Evolutionary conservation across 495 filamentous ascomycete genomes (phyloP).

Genomic region (Filosporella fistucella): DNA sequence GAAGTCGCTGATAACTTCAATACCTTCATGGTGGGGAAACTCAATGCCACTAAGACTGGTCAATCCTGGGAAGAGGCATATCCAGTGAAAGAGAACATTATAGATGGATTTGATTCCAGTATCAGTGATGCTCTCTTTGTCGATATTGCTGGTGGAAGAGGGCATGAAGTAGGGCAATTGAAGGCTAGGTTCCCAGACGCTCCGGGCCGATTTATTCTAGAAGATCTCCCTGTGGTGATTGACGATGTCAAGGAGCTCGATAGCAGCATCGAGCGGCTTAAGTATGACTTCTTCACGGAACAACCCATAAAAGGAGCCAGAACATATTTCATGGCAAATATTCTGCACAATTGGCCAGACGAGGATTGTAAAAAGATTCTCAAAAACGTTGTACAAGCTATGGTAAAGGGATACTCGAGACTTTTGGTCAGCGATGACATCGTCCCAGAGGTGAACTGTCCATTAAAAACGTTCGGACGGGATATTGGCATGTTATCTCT

Average conservation of each 20-base stretch:
- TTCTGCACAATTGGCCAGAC: slow-evolving; percentile 28
- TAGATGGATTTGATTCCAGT: slow-evolving; percentile 18
- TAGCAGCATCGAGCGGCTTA: slow-evolving; percentile 36
- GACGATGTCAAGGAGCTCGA: slow-evolving; percentile 14
- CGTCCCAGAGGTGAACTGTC: slow-evolving; percentile 12
- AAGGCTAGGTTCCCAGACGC: background rate
- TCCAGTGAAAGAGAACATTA: slow-evolving; percentile 6
- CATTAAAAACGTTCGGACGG: slow-evolving; percentile 21
- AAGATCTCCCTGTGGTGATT: slow-evolving; percentile 38
- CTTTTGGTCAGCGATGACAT: slow-evolving; percentile 7
- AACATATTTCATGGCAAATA: slow-evolving; percentile 28
- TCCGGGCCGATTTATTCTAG: slow-evolving; percentile 35
- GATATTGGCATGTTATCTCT: slow-evolving; percentile 36
- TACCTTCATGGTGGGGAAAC: slow-evolving; percentile 19
- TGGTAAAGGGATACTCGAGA: slow-evolving; percentile 21
- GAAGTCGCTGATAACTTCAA: slow-evolving; percentile 20
- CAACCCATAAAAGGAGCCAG: slow-evolving; percentile 40
- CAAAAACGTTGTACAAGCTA: slow-evolving; percentile 26
- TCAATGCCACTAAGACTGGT: slow-evolving; percentile 11
- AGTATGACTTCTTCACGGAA: slow-evolving; percentile 43
- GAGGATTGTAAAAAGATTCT: slow-evolving; percentile 22
- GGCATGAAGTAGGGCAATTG: slow-evolving; percentile 35
- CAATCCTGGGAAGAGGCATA: slow-evolving; percentile 13
- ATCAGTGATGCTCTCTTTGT: slow-evolving; percentile 39
- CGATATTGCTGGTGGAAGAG: slow-evolving; percentile 30